These are phyloP conservation scores for Halophytophthora batemanensis DNA, from an alignment of 352 stramenopile species.

Conservation along the genomic window DNA sequence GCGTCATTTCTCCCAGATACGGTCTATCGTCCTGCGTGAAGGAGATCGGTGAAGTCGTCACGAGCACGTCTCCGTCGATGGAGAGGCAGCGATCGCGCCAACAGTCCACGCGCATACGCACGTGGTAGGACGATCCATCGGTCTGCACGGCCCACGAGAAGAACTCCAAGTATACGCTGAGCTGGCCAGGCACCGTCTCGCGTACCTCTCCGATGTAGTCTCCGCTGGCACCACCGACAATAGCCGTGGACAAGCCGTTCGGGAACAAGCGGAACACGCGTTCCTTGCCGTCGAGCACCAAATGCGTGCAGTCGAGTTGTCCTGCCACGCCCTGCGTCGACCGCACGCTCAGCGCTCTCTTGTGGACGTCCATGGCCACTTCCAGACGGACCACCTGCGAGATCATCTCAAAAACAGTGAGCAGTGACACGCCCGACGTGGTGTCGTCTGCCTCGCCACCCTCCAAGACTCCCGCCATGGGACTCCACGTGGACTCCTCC, in stretches of 20 bases:
- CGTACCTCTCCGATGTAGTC: slow-evolving; percentile 65
- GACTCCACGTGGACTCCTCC: slow-evolving; percentile 40
- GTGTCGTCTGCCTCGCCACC: slow-evolving; percentile 3
- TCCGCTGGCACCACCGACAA: slow-evolving; percentile 42
- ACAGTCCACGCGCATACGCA: slow-evolving; percentile 43
- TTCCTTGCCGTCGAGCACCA: slow-evolving; percentile 60
- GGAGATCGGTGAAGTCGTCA: slow-evolving; percentile 23
- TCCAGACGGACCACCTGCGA: slow-evolving; percentile 44
- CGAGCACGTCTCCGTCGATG: slow-evolving; percentile 46
- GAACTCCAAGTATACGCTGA: slow-evolving; percentile 50
- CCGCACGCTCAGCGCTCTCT: slow-evolving; percentile 33
- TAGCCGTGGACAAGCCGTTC: slow-evolving; percentile 44
- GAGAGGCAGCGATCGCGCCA: slow-evolving; percentile 35
- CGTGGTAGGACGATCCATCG: slow-evolving; percentile 31
- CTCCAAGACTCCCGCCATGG: slow-evolving; percentile 1
- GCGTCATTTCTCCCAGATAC: slow-evolving; percentile 46
- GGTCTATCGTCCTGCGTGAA: slow-evolving; percentile 35
- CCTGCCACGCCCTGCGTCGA: slow-evolving; percentile 29
- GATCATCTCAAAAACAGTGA: slow-evolving; percentile 43
- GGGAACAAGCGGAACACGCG: slow-evolving; percentile 56
- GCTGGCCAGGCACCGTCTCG: slow-evolving; percentile 33
- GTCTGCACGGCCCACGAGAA: slow-evolving; percentile 40
- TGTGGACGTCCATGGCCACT: slow-evolving; percentile 35
- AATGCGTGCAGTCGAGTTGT: slow-evolving; percentile 29
- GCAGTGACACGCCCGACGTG: slow-evolving; percentile 30